phyloP scores from a whole-genome alignment of 2,329 filamentous ascomycete genomes.

The Reticulascus tulasneorum region DNA sequence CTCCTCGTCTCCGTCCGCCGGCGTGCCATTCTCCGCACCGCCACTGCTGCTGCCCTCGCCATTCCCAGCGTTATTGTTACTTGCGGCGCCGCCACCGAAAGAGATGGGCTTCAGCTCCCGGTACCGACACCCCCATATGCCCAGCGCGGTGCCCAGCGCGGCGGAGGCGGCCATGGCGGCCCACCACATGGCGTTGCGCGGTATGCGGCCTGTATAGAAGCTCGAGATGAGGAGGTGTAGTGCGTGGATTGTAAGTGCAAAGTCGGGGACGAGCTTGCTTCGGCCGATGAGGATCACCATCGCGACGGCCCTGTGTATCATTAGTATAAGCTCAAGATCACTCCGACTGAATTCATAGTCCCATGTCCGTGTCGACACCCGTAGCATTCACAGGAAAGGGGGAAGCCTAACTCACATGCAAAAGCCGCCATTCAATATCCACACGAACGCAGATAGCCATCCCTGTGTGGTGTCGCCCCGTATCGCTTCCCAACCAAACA shows the following conservation, averaged over 20 bases:
- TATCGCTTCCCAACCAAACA: conserved; percentile 56
- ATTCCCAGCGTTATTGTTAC: conserved; percentile 14
- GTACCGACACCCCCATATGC: conserved; percentile 89
- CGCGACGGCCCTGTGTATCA: conserved; percentile 64
- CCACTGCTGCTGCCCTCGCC: conserved; percentile 17
- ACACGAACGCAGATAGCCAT: conserved; percentile 56
- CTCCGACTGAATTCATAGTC: too few species aligned
- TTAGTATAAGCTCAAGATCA: not conserved
- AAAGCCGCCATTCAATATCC: conserved; percentile 52
- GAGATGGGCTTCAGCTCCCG: conserved; percentile 84
- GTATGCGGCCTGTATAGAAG: conserved; percentile 73
- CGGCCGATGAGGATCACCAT: conserved; percentile 81
- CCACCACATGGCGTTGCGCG: conserved; percentile 86
- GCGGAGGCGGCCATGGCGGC: conserved; percentile 47
- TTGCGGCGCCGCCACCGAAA: conserved; percentile 61
- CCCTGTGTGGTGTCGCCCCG: conserved; percentile 60
- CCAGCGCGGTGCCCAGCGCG: conserved; percentile 52
- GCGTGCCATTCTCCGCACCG: conserved; percentile 16
- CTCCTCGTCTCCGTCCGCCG: conserved; percentile 37
- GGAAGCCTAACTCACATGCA: conserved; percentile 39
- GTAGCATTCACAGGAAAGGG: not conserved
- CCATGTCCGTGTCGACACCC: too few species aligned
- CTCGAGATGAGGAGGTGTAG: conserved; percentile 75
- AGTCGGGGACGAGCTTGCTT: conserved; percentile 92
- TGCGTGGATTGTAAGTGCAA: conserved; percentile 83